Evolutionary conservation across 768 basidiomycete genomes (phyloP).

Genomic region (Tremella fuciformis): DNA sequence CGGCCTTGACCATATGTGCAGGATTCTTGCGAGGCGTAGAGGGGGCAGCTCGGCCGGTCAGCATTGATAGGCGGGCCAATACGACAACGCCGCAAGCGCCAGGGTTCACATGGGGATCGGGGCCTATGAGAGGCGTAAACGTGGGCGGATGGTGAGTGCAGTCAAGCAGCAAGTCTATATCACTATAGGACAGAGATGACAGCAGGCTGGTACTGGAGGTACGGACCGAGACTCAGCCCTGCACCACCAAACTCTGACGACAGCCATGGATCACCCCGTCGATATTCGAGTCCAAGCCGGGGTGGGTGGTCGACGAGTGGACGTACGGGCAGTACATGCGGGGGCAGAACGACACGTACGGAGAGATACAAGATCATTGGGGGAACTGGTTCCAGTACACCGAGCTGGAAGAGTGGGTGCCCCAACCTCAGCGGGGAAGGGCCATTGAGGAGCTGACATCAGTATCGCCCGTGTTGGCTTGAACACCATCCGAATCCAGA

Average conservation of each 20-base stretch:
- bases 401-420: conserved; percentile 37
- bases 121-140: conserved; percentile 48
- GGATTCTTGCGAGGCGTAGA: not conserved
- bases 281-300: conserved; percentile 42
- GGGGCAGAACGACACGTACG: conserved; percentile 31
- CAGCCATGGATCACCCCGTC: conserved; percentile 52
- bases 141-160: conserved; percentile 49
- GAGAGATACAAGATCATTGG: conserved; percentile 38
- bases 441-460: conserved; percentile 4
- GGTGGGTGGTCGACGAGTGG: conserved; percentile 51
- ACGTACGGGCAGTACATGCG: conserved; percentile 44
- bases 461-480: conserved; percentile 38
- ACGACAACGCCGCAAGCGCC: conserved; percentile 1
- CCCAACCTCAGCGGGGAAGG: not conserved
- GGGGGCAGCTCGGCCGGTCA: no score
- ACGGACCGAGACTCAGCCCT: not conserved
- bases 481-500: conserved; percentile 49
- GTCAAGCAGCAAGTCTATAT: not conserved
- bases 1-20: no score
- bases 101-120: conserved; percentile 37
- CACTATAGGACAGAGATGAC: not conserved
- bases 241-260: not conserved
- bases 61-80: no score
- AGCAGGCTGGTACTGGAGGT: conserved; percentile 42
- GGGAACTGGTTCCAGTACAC: conserved; percentile 39